Evolutionary conservation across 129 eudicot species (phyloP).

Genomic region (Heracleum sosnowskyi): DNA sequence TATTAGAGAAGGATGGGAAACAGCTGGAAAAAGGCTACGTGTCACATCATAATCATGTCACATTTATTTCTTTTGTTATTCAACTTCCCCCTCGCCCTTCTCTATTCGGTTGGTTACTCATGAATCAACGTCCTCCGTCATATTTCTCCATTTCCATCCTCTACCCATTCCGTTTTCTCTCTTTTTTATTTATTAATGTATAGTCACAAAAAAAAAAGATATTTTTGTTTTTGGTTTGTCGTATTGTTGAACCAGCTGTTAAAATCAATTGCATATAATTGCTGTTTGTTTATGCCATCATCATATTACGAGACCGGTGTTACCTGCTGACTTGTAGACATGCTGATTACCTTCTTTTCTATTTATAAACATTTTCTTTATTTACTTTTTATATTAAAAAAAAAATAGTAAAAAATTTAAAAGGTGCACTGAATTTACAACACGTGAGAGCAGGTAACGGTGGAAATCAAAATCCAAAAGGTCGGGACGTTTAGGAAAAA

Average conservation of each 20-base stretch:
- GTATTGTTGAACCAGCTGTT: background rate
- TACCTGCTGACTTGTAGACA: background rate
- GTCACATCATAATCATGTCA: constrained; percentile 17
- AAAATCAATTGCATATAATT: background rate
- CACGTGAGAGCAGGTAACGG: background rate
- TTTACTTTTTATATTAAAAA: no score
- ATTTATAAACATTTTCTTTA: no score
- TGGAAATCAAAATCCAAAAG: background rate
- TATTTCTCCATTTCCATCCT: background rate
- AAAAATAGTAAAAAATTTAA: no score
- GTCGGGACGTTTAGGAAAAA: background rate
- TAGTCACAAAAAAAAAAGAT: background rate
- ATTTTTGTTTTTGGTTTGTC: background rate
- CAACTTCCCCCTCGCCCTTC: background rate
- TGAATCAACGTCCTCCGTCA: background rate
- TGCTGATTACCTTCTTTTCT: no score
- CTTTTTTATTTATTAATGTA: background rate
- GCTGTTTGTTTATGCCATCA: background rate
- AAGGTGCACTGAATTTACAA: no score
- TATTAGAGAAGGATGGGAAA: constrained; percentile 52
- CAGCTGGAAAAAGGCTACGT: constrained; percentile 92
- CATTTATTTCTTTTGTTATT: no score
- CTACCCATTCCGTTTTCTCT: background rate
- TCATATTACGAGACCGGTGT: background rate
- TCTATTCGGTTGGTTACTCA: background rate